Percentiles rank a stretch among this genome's conserved stretches.
Conservation (phyloP, 331 rosid species). For the Arachis monticola region DNA sequence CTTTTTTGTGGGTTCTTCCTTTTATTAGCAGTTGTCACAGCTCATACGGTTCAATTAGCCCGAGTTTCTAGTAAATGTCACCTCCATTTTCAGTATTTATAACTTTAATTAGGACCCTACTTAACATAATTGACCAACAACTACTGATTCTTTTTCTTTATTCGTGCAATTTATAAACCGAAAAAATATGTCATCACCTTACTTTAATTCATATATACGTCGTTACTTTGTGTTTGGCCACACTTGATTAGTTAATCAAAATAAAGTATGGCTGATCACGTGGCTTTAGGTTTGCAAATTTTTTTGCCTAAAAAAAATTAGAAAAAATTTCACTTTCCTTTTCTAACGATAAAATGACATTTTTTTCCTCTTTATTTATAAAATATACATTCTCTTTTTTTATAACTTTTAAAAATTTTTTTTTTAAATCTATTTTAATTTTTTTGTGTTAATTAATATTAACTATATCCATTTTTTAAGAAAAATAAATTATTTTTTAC, state of each 20-base stretch:
- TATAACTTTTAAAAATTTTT: no score
- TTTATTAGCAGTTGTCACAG: slow-evolving; percentile 23
- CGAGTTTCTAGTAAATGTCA: slow-evolving; percentile 19
- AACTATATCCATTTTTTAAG: no score
- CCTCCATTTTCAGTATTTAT: not conserved
- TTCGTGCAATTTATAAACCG: not conserved
- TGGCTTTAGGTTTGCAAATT: not conserved
- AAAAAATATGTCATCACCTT: no score
- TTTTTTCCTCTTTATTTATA: no score
- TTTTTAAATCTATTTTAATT: no score
- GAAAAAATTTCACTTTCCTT: no score
- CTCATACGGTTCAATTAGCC: slow-evolving; percentile 22
- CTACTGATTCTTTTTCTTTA: not conserved
- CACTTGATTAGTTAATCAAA: slow-evolving; percentile 19
- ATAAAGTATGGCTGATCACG: not conserved
- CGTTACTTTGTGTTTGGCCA: slow-evolving; percentile 10
- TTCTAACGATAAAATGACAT: no score
- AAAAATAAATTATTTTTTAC: no score
- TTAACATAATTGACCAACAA: slow-evolving; percentile 4
- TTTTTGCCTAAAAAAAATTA: no score
- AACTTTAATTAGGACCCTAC: slow-evolving; percentile 4
- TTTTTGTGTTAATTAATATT: no score
- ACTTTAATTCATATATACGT: not conserved
- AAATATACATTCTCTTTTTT: no score
- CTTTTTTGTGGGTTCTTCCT: slow-evolving; percentile 12